phyloP scores from a whole-genome alignment of 2,329 filamentous ascomycete genomes.

The Fusarium sp. region DNA sequence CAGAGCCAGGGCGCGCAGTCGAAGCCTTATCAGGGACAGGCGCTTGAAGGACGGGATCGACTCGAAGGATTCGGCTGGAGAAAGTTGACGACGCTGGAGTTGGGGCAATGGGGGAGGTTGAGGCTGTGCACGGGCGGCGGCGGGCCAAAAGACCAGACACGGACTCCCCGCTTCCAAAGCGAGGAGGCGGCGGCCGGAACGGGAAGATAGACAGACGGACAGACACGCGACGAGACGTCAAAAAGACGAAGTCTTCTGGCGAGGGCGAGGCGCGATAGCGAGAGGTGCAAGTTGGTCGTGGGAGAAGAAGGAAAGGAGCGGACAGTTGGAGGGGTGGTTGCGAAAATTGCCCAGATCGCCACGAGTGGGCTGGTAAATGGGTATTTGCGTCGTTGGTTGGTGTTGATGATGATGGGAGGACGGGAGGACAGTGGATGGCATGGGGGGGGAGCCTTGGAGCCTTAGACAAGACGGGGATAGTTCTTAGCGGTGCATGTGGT shows the following conservation, averaged over 20 bases:
- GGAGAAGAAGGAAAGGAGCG: not conserved
- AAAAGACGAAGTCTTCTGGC: not conserved
- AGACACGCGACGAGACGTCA: constrained; percentile 30
- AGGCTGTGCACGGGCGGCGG: constrained; percentile 53
- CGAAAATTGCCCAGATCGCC: constrained; percentile 18
- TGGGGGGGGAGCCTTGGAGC: constrained; percentile 22
- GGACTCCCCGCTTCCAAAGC: constrained; percentile 50
- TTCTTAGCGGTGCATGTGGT: constrained; percentile 26
- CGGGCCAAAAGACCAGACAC: constrained; percentile 47
- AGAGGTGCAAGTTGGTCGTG: not conserved
- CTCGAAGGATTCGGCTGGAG: constrained; percentile 42
- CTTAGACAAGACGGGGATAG: constrained; percentile 35
- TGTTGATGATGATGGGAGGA: constrained; percentile 39
- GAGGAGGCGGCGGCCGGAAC: constrained; percentile 48
- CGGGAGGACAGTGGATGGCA: constrained; percentile 15
- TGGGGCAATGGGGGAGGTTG: constrained; percentile 47
- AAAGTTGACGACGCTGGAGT: constrained; percentile 48
- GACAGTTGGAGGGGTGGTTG: constrained; percentile 1
- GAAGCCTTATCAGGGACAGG: constrained; percentile 38
- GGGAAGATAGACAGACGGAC: constrained; percentile 32
- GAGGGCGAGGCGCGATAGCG: constrained; percentile 15
- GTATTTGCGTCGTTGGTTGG: constrained; percentile 24
- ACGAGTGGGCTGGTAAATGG: constrained; percentile 28
- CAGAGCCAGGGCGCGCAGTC: constrained; percentile 35
- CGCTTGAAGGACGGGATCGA: constrained; percentile 32